Percentiles rank a stretch among this genome's conserved stretches.
phyloP scores from a whole-genome alignment of 768 basidiomycete genomes.

The Krasilnikovozyma curviuscula region DNA sequence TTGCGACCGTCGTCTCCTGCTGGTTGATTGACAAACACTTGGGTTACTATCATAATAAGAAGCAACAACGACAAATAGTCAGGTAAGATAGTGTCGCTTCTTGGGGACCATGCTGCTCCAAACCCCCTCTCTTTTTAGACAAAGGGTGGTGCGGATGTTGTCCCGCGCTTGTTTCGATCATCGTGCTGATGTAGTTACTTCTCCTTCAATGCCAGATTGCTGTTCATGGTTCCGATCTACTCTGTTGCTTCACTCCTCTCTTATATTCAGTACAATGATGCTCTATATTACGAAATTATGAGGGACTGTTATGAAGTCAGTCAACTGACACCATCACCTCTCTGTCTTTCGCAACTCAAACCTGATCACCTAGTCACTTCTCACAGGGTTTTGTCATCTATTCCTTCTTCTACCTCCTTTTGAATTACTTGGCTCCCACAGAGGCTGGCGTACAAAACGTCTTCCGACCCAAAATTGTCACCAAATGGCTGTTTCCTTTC shows the following conservation, averaged over 20 bases:
- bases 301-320: conserved; percentile 50
- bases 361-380: background rate
- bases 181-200: conserved; percentile 29
- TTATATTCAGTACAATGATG: conserved; percentile 54
- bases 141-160: too few species aligned
- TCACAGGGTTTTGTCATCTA: conserved; percentile 40
- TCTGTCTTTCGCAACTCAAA: background rate
- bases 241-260: conserved; percentile 46
- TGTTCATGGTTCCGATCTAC: conserved; percentile 64
- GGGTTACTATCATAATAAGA: conserved; percentile 40
- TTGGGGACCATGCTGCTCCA: too few species aligned
- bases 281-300: conserved; percentile 47
- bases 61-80: conserved; percentile 10
- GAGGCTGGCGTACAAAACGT: conserved; percentile 20
- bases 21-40: conserved; percentile 62
- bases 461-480: conserved; percentile 30
- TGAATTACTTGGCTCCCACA: conserved; percentile 40
- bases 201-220: conserved; percentile 51
- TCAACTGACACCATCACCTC: background rate
- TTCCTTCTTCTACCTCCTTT: conserved; percentile 57
- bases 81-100: too few species aligned
- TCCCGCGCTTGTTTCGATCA: background rate
- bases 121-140: too few species aligned
- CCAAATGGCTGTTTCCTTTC: conserved; percentile 53
- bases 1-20: conserved; percentile 40